Evolutionary conservation across 441 rosid species (phyloP), one percentile per base, ranked within the genome.

Genomic region (Euphorbia schlechtendalii): DNA sequence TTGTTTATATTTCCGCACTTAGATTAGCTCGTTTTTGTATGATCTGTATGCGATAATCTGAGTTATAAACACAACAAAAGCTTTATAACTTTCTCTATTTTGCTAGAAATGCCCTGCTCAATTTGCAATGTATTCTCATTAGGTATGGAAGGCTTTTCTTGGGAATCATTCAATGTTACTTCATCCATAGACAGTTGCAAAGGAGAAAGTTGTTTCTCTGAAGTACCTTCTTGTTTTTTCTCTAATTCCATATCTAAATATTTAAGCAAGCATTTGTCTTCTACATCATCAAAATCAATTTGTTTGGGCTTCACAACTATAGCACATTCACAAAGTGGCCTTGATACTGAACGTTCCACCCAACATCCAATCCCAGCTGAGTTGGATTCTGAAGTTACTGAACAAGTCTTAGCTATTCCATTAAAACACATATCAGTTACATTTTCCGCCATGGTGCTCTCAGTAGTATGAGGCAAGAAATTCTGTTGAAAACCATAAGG

Each of bases 211-310:
- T 63, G 69, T 68, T 46, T 71, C 66, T 63, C 66, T 32, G 66
- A 51, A 59, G 63, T 68, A 61, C n/a, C n/a, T n/a, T 22, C 70
- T 30, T 75, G 56, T 54, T 70, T 71, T 66, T 67, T 49, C 66
- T 71, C 79, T 32, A 32, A 51, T 54, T 38, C 67, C 68, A 59
- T 67, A 64, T 63, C 49, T 46, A 72, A 67, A 78, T 68, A 57
- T 69, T 68, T 75, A 66, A 66, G 46, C 62, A 78, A 57, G 61
- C 52, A 57, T 71, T 28, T 21, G 53, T 79, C 82, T 67, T 63
- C 80, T 30, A 61, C 49, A 70, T 80, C 80, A 73, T 75, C 76
- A 71, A 87, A 83, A 74, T 80, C 67, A 73, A 79, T 78, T 61
- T 75, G 78, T 71, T 76, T 75, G 49, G 83, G 84, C 69, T 77